Conservation (phyloP, 768 basidiomycete genomes). For the Hericium rajendrae region DNA sequence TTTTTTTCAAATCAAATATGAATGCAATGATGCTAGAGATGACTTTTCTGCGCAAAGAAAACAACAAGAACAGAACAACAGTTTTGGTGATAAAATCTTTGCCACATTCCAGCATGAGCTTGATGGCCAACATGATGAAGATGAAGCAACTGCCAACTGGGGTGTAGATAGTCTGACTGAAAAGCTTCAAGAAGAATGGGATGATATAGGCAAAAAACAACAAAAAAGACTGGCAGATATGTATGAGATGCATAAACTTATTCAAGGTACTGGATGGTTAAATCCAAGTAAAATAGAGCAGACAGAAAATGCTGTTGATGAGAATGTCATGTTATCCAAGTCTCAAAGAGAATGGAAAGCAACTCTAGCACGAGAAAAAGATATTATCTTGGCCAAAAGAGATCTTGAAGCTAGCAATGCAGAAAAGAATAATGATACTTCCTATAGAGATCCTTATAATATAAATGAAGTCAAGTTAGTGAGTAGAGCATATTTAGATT, state of each 20-base stretch:
- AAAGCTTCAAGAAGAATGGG: neutral
- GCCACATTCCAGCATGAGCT: neutral
- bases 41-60: conserved; percentile 20
- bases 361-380: neutral
- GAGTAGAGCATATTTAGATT: neutral
- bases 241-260: neutral
- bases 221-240: neutral
- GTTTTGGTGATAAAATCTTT: neutral
- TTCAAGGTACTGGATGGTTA: neutral
- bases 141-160: neutral
- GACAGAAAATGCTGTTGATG: neutral
- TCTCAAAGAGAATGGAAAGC: neutral
- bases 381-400: neutral
- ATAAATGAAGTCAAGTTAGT: neutral
- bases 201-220: neutral
- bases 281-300: neutral
- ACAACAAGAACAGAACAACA: neutral
- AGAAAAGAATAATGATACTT: neutral
- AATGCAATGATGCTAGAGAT: conserved; percentile 28
- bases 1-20: conserved; percentile 25
- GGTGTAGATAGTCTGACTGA: neutral
- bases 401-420: neutral
- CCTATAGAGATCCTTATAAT: neutral
- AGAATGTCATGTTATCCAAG: neutral
- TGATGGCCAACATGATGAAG: neutral